phyloP scores from a whole-genome alignment of 176 grass and related monocot genomes.

The Raddia guianensis region DNA sequence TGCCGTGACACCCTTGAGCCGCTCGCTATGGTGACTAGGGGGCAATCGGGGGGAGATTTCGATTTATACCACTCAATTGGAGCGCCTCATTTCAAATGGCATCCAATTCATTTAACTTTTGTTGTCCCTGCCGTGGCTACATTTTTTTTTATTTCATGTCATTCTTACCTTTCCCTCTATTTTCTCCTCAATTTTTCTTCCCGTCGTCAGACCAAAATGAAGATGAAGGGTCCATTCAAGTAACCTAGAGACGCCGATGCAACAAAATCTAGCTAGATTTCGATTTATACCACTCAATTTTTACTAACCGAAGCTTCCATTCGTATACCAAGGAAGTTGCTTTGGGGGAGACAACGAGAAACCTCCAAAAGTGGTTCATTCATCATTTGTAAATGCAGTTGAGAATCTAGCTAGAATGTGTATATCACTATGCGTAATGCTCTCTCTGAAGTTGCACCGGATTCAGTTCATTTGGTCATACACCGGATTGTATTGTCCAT shows the following conservation, averaged over 20 bases:
- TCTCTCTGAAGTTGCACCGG: slow-evolving; percentile 34
- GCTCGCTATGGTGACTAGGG: too few species aligned
- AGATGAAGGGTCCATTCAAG: slow-evolving; percentile 44
- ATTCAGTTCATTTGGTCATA: slow-evolving; percentile 35
- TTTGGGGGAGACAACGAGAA: not conserved
- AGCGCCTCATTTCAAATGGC: too few species aligned
- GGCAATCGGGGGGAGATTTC: too few species aligned
- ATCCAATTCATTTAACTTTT: too few species aligned
- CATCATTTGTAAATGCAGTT: slow-evolving; percentile 55
- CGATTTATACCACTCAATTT: slow-evolving; percentile 42
- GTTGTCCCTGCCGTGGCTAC: too few species aligned
- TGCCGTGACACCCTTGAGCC: too few species aligned
- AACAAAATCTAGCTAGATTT: slow-evolving; percentile 44
- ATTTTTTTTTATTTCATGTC: too few species aligned
- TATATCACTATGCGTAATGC: slow-evolving; percentile 6
- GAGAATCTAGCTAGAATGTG: slow-evolving; percentile 33
- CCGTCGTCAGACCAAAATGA: not conserved
- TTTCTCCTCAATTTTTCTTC: too few species aligned
- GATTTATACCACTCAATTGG: too few species aligned
- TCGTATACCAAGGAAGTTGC: slow-evolving; percentile 27
- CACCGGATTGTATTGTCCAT: slow-evolving; percentile 23
- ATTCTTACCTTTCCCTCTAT: too few species aligned
- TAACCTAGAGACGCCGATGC: slow-evolving; percentile 46
- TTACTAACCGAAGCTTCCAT: slow-evolving; percentile 52
- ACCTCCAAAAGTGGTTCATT: slow-evolving; percentile 27